Evolutionary conservation across 2,329 filamentous ascomycete genomes (phyloP), one percentile per base, ranked within the genome.

Genomic region (Nemania serpens): DNA sequence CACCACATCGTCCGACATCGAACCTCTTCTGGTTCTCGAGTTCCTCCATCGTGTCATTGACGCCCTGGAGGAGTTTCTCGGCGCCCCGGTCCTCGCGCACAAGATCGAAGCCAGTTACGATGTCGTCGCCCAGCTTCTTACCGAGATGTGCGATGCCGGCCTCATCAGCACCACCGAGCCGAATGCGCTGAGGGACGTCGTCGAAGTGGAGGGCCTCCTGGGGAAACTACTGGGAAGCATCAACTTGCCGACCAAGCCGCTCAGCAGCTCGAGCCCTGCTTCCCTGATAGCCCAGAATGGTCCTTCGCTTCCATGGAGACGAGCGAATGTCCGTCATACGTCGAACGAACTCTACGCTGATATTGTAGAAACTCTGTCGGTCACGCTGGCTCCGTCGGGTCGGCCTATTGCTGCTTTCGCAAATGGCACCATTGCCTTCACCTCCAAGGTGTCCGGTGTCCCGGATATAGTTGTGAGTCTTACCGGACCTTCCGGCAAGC

Each of bases 271-370:
- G 1, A 75, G 69, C 45, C 60, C 75, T 15, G 73, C 81, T 0
- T 76, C 79, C 7, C 70, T 83, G 7, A 62, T 78, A 13, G 66
- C 79, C 17, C 74, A 80, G 15, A 83, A 80, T 66, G 79, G 79
- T 1, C 81, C 84, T 0, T 81, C 85, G 7, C 70, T 98, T 42
- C 93, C 93, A 1, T 99, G 95, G 95, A 86, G 95, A 63, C 84
- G 93, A 62, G 87, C 91, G 41, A 97, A 97, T 71, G 95, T 99
- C 55, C 85, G 93, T 15, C 95, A 99, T 75, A 98, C 94, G 3
- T 96, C 91, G 57, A 99, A 98, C 76, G 95, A 99, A 76, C 83
- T 99, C 68, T 98, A 98, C 74, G 94, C 97, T 59, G 95, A 99
- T 74, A 87, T 99, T 12, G 87, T 99, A 63, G 95, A 99, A 78